Conservation (phyloP, 768 basidiomycete species). For the Suillus brevipes region DNA sequence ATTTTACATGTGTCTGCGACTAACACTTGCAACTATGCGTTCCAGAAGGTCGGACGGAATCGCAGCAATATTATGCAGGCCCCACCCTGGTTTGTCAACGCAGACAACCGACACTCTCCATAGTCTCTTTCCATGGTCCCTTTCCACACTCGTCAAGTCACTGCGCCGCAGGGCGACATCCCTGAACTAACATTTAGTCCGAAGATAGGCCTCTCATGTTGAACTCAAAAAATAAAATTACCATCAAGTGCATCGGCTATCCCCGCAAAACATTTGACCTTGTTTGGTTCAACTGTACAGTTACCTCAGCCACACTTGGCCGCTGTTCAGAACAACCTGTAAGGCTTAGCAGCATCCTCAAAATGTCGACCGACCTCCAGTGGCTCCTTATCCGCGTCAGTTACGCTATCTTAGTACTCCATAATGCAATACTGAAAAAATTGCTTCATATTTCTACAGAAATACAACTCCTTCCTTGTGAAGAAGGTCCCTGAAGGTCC, state of each 20-base stretch:
- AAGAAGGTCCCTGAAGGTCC: slow-evolving; percentile 74
- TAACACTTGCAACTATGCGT: neutral
- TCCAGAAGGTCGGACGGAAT: too few species aligned
- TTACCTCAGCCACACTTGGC: slow-evolving; percentile 31
- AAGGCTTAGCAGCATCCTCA: slow-evolving; percentile 26
- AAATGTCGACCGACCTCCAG: slow-evolving; percentile 88
- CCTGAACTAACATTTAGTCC: neutral
- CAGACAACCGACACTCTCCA: neutral
- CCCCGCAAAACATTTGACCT: slow-evolving; percentile 17
- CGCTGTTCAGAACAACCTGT: slow-evolving; percentile 16
- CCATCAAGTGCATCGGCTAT: slow-evolving; percentile 3
- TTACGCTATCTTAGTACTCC: slow-evolving; percentile 18
- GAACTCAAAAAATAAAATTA: neutral
- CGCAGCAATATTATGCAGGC: neutral
- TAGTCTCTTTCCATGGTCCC: neutral
- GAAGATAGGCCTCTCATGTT: too few species aligned
- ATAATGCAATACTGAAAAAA: neutral
- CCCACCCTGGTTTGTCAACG: neutral
- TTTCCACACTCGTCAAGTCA: neutral
- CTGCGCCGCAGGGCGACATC: too few species aligned
- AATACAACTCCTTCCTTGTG: slow-evolving; percentile 83
- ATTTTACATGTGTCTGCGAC: neutral
- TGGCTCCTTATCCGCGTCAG: slow-evolving; percentile 90
- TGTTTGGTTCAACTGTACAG: slow-evolving; percentile 36
- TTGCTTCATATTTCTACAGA: slow-evolving; percentile 41